A percentile compares a stretch with the other conserved stretches of the same genome.
These are phyloP conservation scores for Amylostereum areolatum DNA, from an alignment of 1,284 basidiomycete species.

Conservation along the genomic window DNA sequence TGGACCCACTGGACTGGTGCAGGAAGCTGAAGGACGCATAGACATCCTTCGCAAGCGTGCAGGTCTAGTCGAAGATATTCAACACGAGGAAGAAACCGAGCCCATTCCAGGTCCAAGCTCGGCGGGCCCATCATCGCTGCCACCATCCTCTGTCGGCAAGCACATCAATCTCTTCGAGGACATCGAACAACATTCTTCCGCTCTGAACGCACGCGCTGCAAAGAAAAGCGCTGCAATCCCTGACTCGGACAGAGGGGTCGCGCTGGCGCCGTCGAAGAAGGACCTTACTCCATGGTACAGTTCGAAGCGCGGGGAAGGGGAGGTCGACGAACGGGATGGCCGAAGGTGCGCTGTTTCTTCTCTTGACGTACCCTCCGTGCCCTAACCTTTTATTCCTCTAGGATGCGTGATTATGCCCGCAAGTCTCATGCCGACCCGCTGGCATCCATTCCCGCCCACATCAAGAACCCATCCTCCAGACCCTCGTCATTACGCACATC, in stretches of 20 bases:
- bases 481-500: slow-evolving; percentile 14
- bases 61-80: slow-evolving; percentile 32
- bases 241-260: slow-evolving; percentile 64
- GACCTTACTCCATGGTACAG: slow-evolving; percentile 76
- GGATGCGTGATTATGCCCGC: slow-evolving; percentile 53
- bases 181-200: slow-evolving; percentile 37
- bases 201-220: slow-evolving; percentile 20
- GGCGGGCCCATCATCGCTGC: slow-evolving; percentile 32
- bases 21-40: slow-evolving; percentile 80
- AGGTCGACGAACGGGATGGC: slow-evolving; percentile 16
- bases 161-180: slow-evolving; percentile 81
- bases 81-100: slow-evolving; percentile 25
- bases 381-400: slow-evolving; percentile 19
- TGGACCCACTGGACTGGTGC: too few relatives aligned
- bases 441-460: slow-evolving; percentile 63
- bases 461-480: slow-evolving; percentile 33
- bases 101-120: slow-evolving; percentile 17
- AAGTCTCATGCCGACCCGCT: slow-evolving; percentile 68
- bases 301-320: slow-evolving; percentile 17
- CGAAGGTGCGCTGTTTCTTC: slow-evolving; percentile 20
- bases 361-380: background rate
- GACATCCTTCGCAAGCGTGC: slow-evolving; percentile 57
- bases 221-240: slow-evolving; percentile 30
- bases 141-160: slow-evolving; percentile 24
- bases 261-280: slow-evolving; percentile 65